Base-by-base conservation (phyloP, 2,329 filamentous ascomycete species). In the Penicillium sumatraense region DNA sequence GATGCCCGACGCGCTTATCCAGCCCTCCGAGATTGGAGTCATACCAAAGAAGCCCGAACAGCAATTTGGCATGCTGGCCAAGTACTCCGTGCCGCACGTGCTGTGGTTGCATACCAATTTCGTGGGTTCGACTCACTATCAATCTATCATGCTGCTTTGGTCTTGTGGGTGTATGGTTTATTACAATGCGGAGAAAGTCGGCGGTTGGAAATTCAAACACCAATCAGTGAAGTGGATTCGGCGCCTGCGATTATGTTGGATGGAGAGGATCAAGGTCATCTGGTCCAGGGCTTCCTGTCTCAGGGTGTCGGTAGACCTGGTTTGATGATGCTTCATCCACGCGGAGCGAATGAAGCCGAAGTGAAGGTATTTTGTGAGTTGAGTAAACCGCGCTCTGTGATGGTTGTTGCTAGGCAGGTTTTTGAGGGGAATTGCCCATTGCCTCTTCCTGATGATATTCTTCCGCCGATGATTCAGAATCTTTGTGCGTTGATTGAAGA, bases 21-120 rank as follows among this genome's bases (percentile, higher is more conserved):
- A 3, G 51, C 47, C 1, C 51, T 60, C 5, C 41, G 58, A 10
- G 58, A 56, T 24, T 60, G 58, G 58, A 58, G 58, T 35, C 56
- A 46, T 2, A 58, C 56, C 3, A 60, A 52, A 48, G 58, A 58
- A n/a, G 55, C 58, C 11, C 53, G 56, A 2, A 45, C 45, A 9
- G 56, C 53, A 1, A 54, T 60, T 5, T 60, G 58, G 58, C 58
- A 60, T 20, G 58, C 58, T 5, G 58, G 58, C 3, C 58, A 60
- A 27, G 53, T 58, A 4, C 23, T 60, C 10, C 53, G 56, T 21
- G 58, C 58, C 8, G 58, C 58, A 14, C 53, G 58, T 4, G 27
- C 24, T 13, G 58, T 60, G 7, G 24, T 11, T 2, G 23, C 44
- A 2, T 40, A 49, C n/a, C 50, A 60, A 24, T 48, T 58, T 4